Percentiles rank a stretch among this genome's conserved stretches.
These are phyloP conservation scores for Hericium rajendrae DNA, from an alignment of 768 basidiomycete genomes.

Conservation along the genomic window DNA sequence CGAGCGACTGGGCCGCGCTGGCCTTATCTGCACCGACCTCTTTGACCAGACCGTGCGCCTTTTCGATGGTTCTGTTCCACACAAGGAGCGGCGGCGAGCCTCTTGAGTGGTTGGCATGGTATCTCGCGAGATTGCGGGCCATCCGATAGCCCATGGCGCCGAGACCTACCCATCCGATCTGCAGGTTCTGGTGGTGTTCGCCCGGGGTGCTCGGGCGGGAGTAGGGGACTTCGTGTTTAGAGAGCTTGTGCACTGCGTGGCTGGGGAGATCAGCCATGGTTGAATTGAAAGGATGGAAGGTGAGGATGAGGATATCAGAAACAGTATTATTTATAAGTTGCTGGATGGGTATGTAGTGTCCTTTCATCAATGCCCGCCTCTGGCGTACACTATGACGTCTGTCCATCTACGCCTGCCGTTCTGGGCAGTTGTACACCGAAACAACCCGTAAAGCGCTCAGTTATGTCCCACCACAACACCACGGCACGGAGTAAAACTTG, in stretches of 20 bases:
- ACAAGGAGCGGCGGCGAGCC: constrained; percentile 48
- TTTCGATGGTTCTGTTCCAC: constrained; percentile 65
- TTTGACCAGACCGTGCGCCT: constrained; percentile 46
- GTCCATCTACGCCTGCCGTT: no score
- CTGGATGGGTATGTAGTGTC: no score
- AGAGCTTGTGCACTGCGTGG: constrained; percentile 5
- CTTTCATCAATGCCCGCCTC: no score
- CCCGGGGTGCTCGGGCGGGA: constrained; percentile 51
- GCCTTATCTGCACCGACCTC: constrained; percentile 46
- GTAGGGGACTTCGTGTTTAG: constrained; percentile 30
- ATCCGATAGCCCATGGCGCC: constrained; percentile 70
- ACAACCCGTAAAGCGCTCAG: no score
- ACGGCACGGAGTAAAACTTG: no score
- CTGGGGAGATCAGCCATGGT: constrained; percentile 7
- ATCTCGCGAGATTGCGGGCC: constrained; percentile 69
- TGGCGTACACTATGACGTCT: no score
- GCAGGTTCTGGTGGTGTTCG: constrained; percentile 28
- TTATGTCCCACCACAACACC: no score
- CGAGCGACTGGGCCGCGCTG: constrained; percentile 35
- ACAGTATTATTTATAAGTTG: no score
- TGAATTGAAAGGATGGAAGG: not conserved
- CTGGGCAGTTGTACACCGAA: no score
- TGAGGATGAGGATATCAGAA: not conserved
- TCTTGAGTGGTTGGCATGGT: constrained; percentile 28
- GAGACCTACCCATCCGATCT: constrained; percentile 41